phyloP scores from a whole-genome alignment of 305 asterid genomes.

The Fraxinus albicans region DNA sequence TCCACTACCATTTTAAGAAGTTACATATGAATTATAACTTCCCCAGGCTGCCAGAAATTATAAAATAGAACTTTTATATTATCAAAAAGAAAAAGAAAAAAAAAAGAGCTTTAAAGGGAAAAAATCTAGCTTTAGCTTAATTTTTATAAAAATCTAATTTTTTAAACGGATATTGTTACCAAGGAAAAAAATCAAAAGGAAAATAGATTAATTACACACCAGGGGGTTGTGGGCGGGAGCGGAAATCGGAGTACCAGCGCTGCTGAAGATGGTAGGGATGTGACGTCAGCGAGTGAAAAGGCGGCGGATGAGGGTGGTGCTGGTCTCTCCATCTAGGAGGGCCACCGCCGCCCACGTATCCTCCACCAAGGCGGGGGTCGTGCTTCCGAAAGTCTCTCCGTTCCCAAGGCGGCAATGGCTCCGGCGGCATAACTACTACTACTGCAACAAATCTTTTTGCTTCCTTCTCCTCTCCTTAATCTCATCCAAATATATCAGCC shows the following conservation, averaged over 20 bases:
- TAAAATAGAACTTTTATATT: background rate
- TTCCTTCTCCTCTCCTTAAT: slow-evolving; percentile 31
- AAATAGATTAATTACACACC: slow-evolving; percentile 47
- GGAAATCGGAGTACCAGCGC: slow-evolving; percentile 62
- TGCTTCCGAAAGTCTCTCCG: slow-evolving; percentile 56
- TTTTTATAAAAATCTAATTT: background rate
- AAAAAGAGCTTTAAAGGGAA: background rate
- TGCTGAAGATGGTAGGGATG: slow-evolving; percentile 34
- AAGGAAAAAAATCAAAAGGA: background rate
- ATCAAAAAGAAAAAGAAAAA: background rate
- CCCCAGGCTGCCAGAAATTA: background rate
- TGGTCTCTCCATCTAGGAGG: slow-evolving; percentile 70
- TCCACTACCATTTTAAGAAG: background rate
- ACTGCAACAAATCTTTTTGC: slow-evolving; percentile 15
- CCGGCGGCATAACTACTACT: slow-evolving; percentile 43
- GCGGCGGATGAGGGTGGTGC: slow-evolving; percentile 50
- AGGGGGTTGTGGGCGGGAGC: slow-evolving; percentile 63
- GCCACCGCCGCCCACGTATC: slow-evolving; percentile 1
- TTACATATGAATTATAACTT: background rate
- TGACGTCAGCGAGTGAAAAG: slow-evolving; percentile 33
- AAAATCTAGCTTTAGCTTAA: background rate
- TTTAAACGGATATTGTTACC: background rate
- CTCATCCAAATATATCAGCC: slow-evolving; percentile 31
- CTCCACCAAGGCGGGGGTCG: slow-evolving; percentile 48
- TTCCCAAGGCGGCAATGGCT: slow-evolving; percentile 51